Evolutionary conservation across 495 filamentous ascomycete species (phyloP).

Genomic region (Penicillium roqueforti): DNA sequence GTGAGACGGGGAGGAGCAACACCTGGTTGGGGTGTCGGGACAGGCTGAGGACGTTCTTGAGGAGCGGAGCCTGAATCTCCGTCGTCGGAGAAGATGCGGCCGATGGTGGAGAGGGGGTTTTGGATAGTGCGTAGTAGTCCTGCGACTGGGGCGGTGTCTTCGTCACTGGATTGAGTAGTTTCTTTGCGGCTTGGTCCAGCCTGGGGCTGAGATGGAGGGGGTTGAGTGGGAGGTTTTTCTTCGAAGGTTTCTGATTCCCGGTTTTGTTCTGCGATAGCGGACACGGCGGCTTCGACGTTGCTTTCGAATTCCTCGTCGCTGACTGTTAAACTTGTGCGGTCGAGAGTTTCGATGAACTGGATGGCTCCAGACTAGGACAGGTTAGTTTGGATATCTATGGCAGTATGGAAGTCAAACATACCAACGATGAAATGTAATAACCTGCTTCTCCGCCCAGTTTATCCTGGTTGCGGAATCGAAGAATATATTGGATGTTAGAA

Average conservation of each 20-base stretch:
- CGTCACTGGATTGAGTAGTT: conserved; percentile 43
- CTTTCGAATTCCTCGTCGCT: conserved; percentile 91
- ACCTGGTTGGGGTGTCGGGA: conserved; percentile 54
- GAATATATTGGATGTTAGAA: conserved; percentile 97
- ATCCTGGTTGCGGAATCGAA: conserved; percentile 94
- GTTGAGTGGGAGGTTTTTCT: conserved; percentile 46
- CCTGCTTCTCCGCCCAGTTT: conserved; percentile 95
- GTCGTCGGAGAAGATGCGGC: conserved; percentile 95
- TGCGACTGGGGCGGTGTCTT: conserved; percentile 75
- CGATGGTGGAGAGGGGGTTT: conserved; percentile 85
- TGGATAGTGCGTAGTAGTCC: conserved; percentile 90
- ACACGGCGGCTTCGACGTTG: conserved; percentile 92
- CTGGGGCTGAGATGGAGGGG: conserved; percentile 40
- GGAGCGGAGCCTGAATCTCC: conserved; percentile 21
- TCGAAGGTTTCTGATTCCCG: conserved; percentile 52
- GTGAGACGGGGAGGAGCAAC: conserved; percentile 53
- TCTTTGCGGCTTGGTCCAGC: conserved; percentile 40
- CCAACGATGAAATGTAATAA: conserved; percentile 96
- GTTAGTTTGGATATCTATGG: background rate
- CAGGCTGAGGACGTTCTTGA: conserved; percentile 45
- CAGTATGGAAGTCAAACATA: conserved; percentile 28
- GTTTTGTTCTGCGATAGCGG: conserved; percentile 90
- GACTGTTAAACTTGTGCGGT: conserved; percentile 89
- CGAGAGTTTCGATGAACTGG: conserved; percentile 94
- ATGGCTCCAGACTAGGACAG: conserved; percentile 77